These are phyloP conservation scores for Beta lomatogona DNA, from an alignment of 179 eudicot species.

Conservation along the genomic window DNA sequence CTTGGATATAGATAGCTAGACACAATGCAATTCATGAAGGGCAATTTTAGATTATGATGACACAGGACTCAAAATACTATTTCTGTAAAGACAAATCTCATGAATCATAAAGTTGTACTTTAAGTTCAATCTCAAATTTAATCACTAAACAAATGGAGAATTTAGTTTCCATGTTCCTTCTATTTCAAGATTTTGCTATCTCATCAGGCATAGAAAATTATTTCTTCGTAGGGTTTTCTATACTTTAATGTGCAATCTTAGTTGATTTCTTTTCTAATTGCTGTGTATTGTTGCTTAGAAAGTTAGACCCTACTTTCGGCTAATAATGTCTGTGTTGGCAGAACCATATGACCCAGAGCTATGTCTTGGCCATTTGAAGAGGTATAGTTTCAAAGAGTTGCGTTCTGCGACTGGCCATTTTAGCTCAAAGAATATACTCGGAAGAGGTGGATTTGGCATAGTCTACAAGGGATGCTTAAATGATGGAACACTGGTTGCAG, in stretches of 20 bases:
- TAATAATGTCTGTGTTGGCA: constrained; percentile 34
- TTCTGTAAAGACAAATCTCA: not conserved
- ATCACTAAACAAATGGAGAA: not conserved
- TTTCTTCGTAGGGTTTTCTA: not conserved
- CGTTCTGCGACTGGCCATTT: constrained; percentile 79
- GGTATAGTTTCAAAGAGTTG: constrained; percentile 74
- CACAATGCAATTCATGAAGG: too few species aligned
- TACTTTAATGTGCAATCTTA: not conserved
- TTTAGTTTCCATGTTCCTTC: not conserved
- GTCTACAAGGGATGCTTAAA: constrained; percentile 73
- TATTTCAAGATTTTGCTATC: not conserved
- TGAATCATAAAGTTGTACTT: not conserved
- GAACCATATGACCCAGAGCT: constrained; percentile 89
- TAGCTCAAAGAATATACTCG: constrained; percentile 68
- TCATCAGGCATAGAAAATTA: not conserved
- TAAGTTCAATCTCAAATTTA: not conserved
- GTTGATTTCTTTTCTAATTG: not conserved
- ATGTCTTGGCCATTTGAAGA: constrained; percentile 73
- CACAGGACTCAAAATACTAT: not conserved
- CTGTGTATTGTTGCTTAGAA: not conserved
- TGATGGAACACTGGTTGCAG: constrained; percentile 81
- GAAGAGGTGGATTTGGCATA: constrained; percentile 86
- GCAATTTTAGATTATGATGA: too few species aligned
- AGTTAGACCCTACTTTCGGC: not conserved
- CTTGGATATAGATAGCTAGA: too few species aligned